phyloP scores from a whole-genome alignment of 495 filamentous ascomycete genomes.

The Elasticomyces elasticus region DNA sequence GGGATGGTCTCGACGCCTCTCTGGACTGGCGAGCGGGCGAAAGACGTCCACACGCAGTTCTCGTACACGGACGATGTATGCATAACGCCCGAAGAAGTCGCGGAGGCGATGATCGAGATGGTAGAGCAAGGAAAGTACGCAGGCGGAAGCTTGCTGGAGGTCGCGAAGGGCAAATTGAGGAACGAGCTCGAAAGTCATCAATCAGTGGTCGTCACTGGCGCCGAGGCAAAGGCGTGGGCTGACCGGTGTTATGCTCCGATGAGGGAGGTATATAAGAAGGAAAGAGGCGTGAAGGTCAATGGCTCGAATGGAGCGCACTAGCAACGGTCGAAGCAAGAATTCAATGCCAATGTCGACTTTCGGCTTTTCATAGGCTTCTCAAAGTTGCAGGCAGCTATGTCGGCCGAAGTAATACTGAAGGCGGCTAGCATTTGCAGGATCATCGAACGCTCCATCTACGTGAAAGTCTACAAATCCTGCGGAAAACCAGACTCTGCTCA shows the following conservation, averaged over 20 bases:
- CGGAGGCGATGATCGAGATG: constrained; percentile 25
- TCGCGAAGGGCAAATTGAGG: constrained; percentile 21
- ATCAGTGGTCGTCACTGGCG: not conserved
- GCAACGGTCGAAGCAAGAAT: no score
- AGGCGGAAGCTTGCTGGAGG: constrained; percentile 43
- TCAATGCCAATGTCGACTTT: no score
- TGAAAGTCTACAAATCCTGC: no score
- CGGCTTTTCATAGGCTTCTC: no score
- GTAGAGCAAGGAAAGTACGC: constrained; percentile 21
- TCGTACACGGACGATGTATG: constrained; percentile 19
- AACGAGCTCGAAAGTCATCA: constrained; percentile 6
- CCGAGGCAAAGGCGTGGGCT: constrained; percentile 3
- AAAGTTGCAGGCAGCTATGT: no score
- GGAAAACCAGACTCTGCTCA: no score
- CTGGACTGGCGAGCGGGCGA: constrained; percentile 59
- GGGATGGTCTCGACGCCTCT: constrained; percentile 52
- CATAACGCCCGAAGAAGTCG: constrained; percentile 21
- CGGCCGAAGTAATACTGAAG: no score
- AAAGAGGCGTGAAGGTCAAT: not conserved
- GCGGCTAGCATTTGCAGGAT: no score
- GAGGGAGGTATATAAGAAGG: constrained; percentile 11
- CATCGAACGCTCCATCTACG: no score
- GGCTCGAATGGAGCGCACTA: constrained; percentile 1
- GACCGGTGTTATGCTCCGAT: constrained; percentile 9
- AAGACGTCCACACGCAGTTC: constrained; percentile 19